Base-by-base conservation (phyloP, 306 rosid species). In the Urtica urens region DNA sequence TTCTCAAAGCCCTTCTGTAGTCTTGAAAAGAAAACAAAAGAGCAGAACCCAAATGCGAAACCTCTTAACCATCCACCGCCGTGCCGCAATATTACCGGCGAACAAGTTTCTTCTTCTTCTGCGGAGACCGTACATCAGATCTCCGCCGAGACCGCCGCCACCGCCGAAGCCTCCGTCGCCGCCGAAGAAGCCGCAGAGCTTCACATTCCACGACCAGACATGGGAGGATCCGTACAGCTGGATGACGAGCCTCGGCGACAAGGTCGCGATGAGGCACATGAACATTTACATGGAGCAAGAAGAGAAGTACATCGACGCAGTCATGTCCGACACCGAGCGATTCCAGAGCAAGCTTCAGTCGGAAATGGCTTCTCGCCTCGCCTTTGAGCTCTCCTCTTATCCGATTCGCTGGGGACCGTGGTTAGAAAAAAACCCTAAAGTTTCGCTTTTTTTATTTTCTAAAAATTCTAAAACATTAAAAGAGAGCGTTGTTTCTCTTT, bases 271-370 rank as follows among this genome's bases (percentile, higher is more conserved):
- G 93, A 82, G 92, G 14, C 99, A 85, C 44, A 80, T 90, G 95
- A 92, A 90, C 48, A 80, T 90, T 48, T 90, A 74, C 70, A 90
- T 85, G 87, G 99, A 90, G 66, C 95, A 79, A 53, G 99, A 85
- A 59, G 95, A 90, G 79, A 90, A 90, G 73, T 82, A 79, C 62
- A 58, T 78, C 0, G 93, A 85, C 28, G 99, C 99, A 3, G 61
- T 82, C 23, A 77, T 82, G 99, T 64, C 70, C 10, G 78, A 68
- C 2, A 64, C 87, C 2, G 99, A 82, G 41, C 74, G 79, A 21
- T 67, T 90, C 19, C 83, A 75, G 56, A 71, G 74, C 63, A 81
- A 79, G 72, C 87, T 85, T 23, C 94, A 84, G 61, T 75, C 84
- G 11, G 95, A 90, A 43, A 81, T 85, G 87, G 94, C 95, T n/a